Percentiles rank a stretch among this genome's conserved stretches.
These are phyloP conservation scores for Beta vulgaris DNA, from an alignment of 148 eudicot species.

Conservation along the genomic window DNA sequence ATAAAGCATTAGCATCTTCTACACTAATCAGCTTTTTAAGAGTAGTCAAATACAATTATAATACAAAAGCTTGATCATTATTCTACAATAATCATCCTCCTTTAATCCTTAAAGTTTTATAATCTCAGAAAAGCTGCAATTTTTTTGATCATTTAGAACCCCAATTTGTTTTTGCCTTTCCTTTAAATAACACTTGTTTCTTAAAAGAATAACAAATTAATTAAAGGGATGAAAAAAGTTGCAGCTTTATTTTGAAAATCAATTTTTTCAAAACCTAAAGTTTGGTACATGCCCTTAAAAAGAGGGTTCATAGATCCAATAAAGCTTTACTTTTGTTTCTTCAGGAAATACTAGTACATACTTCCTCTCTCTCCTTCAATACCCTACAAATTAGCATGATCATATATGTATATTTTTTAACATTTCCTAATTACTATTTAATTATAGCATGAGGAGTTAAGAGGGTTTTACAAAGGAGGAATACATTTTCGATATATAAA, in stretches of 20 bases:
- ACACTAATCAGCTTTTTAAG: conserved; percentile 23
- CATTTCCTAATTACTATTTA: too few species aligned
- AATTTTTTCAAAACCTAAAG: conserved; percentile 2
- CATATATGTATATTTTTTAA: neutral
- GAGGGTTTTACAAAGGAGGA: too few species aligned
- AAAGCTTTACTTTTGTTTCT: conserved; percentile 84
- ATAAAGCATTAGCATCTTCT: conserved; percentile 28
- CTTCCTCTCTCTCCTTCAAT: conserved; percentile 65
- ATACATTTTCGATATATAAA: too few species aligned
- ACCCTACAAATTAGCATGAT: conserved; percentile 28
- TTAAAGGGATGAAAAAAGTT: conserved; percentile 14
- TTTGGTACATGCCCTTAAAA: conserved; percentile 32
- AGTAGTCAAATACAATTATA: conserved; percentile 19
- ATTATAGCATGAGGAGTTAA: neutral
- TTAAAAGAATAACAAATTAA: conserved; percentile 28
- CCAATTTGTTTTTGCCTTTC: neutral
- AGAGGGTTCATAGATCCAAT: conserved; percentile 50
- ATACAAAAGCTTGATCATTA: conserved; percentile 23
- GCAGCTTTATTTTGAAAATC: conserved; percentile 30
- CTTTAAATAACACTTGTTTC: conserved; percentile 12
- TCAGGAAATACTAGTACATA: conserved; percentile 84
- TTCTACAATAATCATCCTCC: conserved; percentile 26
- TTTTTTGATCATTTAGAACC: conserved; percentile 16
- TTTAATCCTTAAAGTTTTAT: neutral
- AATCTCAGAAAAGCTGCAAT: conserved; percentile 25